These are phyloP conservation scores for Chloris gayana DNA, from an alignment of 176 grass and related monocot species.

Conservation along the genomic window DNA sequence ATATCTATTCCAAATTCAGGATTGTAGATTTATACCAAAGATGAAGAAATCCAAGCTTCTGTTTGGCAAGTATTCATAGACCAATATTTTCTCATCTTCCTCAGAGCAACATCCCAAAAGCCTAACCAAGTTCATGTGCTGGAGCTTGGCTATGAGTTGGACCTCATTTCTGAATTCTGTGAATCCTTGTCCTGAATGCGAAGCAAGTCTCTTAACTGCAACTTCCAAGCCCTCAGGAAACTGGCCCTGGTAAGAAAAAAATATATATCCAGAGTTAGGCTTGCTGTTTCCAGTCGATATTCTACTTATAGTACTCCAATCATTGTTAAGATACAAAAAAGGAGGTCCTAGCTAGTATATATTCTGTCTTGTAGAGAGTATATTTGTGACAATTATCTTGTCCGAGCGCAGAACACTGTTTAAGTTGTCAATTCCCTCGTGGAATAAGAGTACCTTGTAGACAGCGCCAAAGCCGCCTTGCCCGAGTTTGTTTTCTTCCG, in stretches of 20 bases:
- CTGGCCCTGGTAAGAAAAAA: background rate
- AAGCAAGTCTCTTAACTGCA: constrained; percentile 41
- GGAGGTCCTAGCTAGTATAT: no score
- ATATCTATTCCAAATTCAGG: no score
- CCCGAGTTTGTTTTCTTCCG: background rate
- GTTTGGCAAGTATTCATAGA: constrained; percentile 53
- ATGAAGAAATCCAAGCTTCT: constrained; percentile 55
- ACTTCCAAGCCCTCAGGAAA: background rate
- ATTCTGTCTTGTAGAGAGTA: no score
- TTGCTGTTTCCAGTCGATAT: background rate
- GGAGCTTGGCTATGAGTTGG: constrained; percentile 46
- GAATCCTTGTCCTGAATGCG: constrained; percentile 39
- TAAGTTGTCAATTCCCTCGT: background rate
- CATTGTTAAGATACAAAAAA: no score
- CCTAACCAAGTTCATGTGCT: constrained; percentile 45
- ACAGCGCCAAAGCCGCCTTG: background rate
- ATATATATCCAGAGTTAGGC: background rate
- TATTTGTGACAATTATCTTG: background rate
- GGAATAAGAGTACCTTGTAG: background rate
- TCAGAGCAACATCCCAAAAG: constrained; percentile 48
- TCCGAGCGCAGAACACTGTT: background rate
- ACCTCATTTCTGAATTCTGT: constrained; percentile 43
- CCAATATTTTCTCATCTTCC: constrained; percentile 44
- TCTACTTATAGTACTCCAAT: background rate
- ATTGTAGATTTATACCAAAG: constrained; percentile 21